phyloP scores from a whole-genome alignment of 1,284 basidiomycete species.

The Polyporus tsugae region DNA sequence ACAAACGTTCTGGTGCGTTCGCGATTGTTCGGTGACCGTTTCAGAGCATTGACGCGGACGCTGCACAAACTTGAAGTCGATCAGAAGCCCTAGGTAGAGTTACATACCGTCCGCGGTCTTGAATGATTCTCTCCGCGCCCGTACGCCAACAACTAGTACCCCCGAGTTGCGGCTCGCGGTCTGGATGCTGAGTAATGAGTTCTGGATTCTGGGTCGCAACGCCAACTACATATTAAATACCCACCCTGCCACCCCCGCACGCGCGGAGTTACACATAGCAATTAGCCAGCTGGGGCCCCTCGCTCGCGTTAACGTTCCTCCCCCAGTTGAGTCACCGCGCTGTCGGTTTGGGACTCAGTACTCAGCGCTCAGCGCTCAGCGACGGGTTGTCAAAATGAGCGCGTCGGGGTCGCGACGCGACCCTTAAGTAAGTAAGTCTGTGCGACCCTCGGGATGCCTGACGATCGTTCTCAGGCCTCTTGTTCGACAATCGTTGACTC shows the following conservation, averaged over 20 bases:
- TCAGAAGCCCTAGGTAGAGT: no score
- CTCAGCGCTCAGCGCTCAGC: background rate
- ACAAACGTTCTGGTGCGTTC: no score
- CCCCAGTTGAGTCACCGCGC: background rate
- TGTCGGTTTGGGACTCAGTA: background rate
- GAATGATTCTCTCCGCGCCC: no score
- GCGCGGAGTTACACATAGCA: background rate
- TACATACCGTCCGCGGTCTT: no score
- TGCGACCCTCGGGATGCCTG: background rate
- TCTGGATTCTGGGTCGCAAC: no score
- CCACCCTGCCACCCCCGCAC: background rate
- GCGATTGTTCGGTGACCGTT: constrained; percentile 7
- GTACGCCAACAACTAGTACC: no score
- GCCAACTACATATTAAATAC: no score
- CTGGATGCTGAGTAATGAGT: no score
- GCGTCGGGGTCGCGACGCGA: background rate
- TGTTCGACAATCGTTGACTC: background rate
- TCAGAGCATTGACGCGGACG: no score
- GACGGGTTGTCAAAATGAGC: background rate
- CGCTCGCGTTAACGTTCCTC: background rate
- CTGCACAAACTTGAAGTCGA: no score
- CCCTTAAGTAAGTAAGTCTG: background rate
- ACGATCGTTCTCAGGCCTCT: background rate
- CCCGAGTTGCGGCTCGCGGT: no score
- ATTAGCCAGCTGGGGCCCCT: background rate